phyloP scores from a whole-genome alignment of 306 rosid species.

The Vigna trinervia region DNA sequence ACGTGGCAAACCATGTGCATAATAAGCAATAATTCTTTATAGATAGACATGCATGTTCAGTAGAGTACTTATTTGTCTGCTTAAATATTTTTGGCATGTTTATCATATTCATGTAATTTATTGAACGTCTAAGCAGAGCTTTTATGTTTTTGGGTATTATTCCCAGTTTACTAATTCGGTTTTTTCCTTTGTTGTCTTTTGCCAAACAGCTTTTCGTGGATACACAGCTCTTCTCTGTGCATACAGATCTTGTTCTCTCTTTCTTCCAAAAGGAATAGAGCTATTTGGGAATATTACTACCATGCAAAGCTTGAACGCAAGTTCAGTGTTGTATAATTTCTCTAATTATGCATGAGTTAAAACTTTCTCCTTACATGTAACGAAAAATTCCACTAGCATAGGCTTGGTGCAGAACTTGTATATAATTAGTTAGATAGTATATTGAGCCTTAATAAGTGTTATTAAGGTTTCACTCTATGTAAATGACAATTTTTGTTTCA shows the following conservation, averaged over 20 bases:
- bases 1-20: neutral
- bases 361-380: slow-evolving; percentile 35
- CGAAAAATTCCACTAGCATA: neutral
- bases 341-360: slow-evolving; percentile 42
- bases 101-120: slow-evolving; percentile 1
- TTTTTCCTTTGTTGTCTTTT: slow-evolving; percentile 37
- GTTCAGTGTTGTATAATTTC: slow-evolving; percentile 60
- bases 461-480: slow-evolving; percentile 43
- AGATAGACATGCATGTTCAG: neutral
- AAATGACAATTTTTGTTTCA: slow-evolving; percentile 42
- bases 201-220: slow-evolving; percentile 82
- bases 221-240: slow-evolving; percentile 93
- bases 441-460: slow-evolving; percentile 24
- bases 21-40: neutral
- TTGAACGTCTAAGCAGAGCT: neutral
- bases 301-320: slow-evolving; percentile 57
- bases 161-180: slow-evolving; percentile 16
- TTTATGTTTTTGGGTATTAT: slow-evolving; percentile 13
- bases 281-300: slow-evolving; percentile 32
- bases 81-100: slow-evolving; percentile 9
- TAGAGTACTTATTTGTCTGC: slow-evolving; percentile 10
- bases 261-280: slow-evolving; percentile 91
- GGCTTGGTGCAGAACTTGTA: slow-evolving; percentile 46
- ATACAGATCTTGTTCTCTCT: slow-evolving; percentile 93
- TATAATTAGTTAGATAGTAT: slow-evolving; percentile 40